phyloP scores from a whole-genome alignment of 768 basidiomycete genomes.

The Tulasnella sp. region DNA sequence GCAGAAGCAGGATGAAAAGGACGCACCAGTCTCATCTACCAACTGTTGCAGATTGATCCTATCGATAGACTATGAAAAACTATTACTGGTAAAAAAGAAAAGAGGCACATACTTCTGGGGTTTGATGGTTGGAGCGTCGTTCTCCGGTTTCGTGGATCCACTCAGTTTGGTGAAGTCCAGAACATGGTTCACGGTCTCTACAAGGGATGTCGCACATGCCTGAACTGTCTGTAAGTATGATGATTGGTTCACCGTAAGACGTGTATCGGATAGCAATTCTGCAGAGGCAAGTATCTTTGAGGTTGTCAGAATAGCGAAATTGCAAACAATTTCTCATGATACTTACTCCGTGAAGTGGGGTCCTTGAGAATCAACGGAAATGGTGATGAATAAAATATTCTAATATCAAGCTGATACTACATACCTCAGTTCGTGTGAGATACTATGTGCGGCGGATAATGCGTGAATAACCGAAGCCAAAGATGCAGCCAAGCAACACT shows the following conservation, averaged over 20 bases:
- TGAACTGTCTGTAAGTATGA: conserved; percentile 89
- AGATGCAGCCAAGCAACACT: conserved; percentile 19
- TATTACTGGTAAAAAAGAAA: background rate
- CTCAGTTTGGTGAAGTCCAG: conserved; percentile 92
- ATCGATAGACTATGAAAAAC: background rate
- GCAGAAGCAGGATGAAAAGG: background rate
- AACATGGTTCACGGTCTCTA: conserved; percentile 95
- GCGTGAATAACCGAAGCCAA: background rate
- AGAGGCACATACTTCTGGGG: conserved; percentile 41
- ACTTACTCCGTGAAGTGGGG: conserved; percentile 78
- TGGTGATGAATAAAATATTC: background rate
- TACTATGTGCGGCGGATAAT: conserved; percentile 37
- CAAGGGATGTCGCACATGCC: conserved; percentile 87
- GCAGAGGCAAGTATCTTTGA: conserved; percentile 75
- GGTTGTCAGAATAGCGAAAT: background rate
- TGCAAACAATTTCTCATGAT: background rate
- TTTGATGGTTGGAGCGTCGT: conserved; percentile 61
- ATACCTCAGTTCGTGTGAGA: conserved; percentile 70
- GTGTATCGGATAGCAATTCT: conserved; percentile 75
- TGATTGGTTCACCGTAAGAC: conserved; percentile 63
- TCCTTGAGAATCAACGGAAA: conserved; percentile 27
- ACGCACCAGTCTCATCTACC: conserved; percentile 53
- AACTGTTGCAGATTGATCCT: conserved; percentile 68
- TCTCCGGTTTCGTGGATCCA: conserved; percentile 67
- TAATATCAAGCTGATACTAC: background rate